Conservation (phyloP, 2,329 filamentous ascomycete genomes). For the Stagonosporopsis vannaccii region DNA sequence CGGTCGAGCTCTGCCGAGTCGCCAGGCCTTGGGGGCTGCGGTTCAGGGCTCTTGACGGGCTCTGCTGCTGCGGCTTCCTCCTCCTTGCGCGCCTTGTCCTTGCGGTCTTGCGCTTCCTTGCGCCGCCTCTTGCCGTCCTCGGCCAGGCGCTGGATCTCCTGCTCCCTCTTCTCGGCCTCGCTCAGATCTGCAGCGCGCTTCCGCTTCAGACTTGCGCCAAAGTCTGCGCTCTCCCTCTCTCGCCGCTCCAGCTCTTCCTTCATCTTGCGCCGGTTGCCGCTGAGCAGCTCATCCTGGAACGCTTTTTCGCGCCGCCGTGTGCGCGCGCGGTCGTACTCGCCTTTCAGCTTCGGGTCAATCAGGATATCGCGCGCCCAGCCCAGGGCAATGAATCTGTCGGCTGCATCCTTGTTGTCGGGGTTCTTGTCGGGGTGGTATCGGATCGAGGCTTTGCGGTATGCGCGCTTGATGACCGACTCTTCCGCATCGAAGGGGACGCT, state of each 20-base stretch:
- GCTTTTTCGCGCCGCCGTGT: constrained; percentile 74
- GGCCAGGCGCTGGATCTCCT: constrained; percentile 55
- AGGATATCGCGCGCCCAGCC: constrained; percentile 88
- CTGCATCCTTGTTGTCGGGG: constrained; percentile 64
- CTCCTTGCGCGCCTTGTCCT: constrained; percentile 62
- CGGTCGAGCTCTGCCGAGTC: constrained; percentile 62
- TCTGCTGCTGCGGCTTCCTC: constrained; percentile 54
- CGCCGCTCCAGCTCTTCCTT: constrained; percentile 85
- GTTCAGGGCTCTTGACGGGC: constrained; percentile 43
- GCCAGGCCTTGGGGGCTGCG: constrained; percentile 27
- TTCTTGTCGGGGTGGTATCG: constrained; percentile 96
- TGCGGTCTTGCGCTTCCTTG: constrained; percentile 62
- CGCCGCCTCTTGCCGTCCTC: constrained; percentile 61
- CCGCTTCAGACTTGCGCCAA: constrained; percentile 48
- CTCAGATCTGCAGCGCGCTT: constrained; percentile 54
- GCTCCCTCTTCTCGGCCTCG: constrained; percentile 66
- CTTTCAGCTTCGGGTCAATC: constrained; percentile 71
- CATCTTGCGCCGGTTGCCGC: constrained; percentile 75
- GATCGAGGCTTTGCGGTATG: constrained; percentile 84
- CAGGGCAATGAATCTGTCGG: constrained; percentile 83
- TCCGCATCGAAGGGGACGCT: constrained; percentile 69
- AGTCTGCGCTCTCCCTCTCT: constrained; percentile 62
- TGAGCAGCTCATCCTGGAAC: constrained; percentile 75
- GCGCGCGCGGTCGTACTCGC: constrained; percentile 79
- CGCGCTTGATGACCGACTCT: constrained; percentile 78